A percentile compares a stretch with the other conserved stretches of the same genome.
phyloP scores from a whole-genome alignment of 1,139 yeast species.

The Pichia sp. region DNA sequence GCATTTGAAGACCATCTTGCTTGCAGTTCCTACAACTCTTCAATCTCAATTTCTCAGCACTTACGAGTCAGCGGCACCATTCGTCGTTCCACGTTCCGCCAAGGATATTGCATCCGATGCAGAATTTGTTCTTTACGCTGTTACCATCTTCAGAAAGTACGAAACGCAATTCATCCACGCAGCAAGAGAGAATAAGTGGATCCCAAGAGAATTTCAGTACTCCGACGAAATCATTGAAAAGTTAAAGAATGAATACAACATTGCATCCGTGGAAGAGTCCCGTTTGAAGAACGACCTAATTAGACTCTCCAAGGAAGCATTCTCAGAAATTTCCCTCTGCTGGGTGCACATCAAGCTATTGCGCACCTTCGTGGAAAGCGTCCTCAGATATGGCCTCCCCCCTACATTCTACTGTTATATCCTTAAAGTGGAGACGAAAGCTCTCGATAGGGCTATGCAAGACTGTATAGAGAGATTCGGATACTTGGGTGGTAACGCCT shows the following conservation, averaged over 20 bases:
- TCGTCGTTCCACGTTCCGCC: conserved; percentile 93
- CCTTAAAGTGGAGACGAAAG: conserved; percentile 39
- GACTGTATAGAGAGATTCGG: conserved; percentile 72
- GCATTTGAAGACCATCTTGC: conserved; percentile 69
- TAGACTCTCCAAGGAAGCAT: conserved; percentile 81
- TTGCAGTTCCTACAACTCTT: conserved; percentile 75
- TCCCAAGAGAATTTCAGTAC: conserved; percentile 88
- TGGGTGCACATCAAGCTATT: conserved; percentile 83
- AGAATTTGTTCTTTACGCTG: conserved; percentile 68
- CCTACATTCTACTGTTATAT: conserved; percentile 75
- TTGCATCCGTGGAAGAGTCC: conserved; percentile 64
- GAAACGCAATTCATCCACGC: conserved; percentile 60
- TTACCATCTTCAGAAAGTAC: conserved; percentile 79
- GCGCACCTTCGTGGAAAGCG: conserved; percentile 53
- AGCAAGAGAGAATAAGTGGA: conserved; percentile 82
- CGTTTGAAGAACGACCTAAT: conserved; percentile 71
- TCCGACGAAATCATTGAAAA: conserved; percentile 69
- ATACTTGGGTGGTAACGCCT: conserved; percentile 87
- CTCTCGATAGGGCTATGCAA: conserved; percentile 52
- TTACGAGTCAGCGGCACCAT: conserved; percentile 71
- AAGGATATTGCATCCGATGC: conserved; percentile 58
- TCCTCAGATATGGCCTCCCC: conserved; percentile 92
- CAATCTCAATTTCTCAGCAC: conserved; percentile 52
- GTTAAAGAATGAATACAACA: conserved; percentile 54
- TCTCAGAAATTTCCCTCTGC: conserved; percentile 71